Percentiles rank a stretch among this genome's conserved stretches.
Conservation (phyloP, 2,329 filamentous ascomycete genomes). For the Dactylellina haptotyla region DNA sequence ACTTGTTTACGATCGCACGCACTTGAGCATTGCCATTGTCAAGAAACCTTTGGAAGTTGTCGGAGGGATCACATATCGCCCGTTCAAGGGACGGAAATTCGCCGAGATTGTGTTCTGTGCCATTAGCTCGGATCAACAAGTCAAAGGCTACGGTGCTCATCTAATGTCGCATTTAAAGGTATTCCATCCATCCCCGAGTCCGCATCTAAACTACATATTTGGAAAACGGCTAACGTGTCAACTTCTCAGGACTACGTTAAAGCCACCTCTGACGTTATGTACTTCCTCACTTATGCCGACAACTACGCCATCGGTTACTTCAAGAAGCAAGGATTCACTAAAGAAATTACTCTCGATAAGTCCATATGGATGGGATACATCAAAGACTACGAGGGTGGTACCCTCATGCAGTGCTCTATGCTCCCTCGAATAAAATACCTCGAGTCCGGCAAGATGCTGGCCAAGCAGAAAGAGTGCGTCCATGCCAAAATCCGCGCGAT, state of each 20-base stretch:
- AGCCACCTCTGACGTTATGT: conserved; percentile 95
- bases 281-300: conserved; percentile 97
- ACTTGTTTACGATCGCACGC: conserved; percentile 95
- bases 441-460: conserved; percentile 88
- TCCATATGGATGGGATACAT: conserved; percentile 99
- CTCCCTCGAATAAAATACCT: conserved; percentile 93
- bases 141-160: conserved; percentile 97
- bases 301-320: conserved; percentile 99
- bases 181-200: not conserved
- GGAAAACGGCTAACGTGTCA: not conserved
- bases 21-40: conserved; percentile 95
- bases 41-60: conserved; percentile 97
- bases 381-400: conserved; percentile 98
- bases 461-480: conserved; percentile 96
- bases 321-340: conserved; percentile 98
- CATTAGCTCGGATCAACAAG: conserved; percentile 96
- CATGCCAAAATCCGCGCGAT: conserved; percentile 94
- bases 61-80: conserved; percentile 90
- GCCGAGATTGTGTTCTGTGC: conserved; percentile 99
- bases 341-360: conserved; percentile 92
- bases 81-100: conserved; percentile 90
- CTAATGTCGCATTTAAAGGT: conserved; percentile 96
- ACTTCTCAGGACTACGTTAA: conserved; percentile 84
- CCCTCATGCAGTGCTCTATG: conserved; percentile 99
- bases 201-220: no score